Percentiles rank a stretch among this genome's conserved stretches.
Evolutionary conservation across 257 asterid species (phyloP).

Genomic region (Catharanthus roseus): DNA sequence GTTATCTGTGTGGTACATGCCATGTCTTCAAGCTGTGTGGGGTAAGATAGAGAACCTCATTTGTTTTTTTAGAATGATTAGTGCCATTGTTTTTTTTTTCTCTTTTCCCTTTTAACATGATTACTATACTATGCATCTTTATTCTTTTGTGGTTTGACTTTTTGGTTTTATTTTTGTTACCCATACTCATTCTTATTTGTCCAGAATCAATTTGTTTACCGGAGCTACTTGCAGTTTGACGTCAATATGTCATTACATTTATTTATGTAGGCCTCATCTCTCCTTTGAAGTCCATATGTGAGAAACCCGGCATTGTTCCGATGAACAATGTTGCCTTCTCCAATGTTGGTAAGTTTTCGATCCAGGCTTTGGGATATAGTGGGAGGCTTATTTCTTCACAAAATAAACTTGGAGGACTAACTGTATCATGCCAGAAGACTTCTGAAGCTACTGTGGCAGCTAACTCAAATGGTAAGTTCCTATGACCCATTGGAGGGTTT

Average conservation of each 20-base stretch:
- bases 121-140: background rate
- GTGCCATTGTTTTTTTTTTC: background rate
- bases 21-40: background rate
- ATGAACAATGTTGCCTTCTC: slow-evolving; percentile 33
- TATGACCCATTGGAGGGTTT: background rate
- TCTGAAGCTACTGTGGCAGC: slow-evolving; percentile 48
- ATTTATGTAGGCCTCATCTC: slow-evolving; percentile 39
- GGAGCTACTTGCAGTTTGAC: slow-evolving; percentile 9
- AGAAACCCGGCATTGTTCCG: slow-evolving; percentile 45
- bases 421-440: slow-evolving; percentile 52
- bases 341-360: slow-evolving; percentile 24
- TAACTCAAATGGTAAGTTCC: slow-evolving; percentile 50
- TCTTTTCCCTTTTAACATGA: no score
- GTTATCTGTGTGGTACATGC: background rate
- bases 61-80: background rate
- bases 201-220: background rate
- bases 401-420: slow-evolving; percentile 36
- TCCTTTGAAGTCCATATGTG: slow-evolving; percentile 37
- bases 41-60: background rate
- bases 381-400: slow-evolving; percentile 36
- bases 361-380: slow-evolving; percentile 28
- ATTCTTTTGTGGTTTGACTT: background rate
- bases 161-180: background rate
- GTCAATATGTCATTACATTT: slow-evolving; percentile 22
- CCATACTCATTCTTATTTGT: background rate